phyloP scores from a whole-genome alignment of 2,329 filamentous ascomycete genomes.

The Epichloe brachyelytri region DNA sequence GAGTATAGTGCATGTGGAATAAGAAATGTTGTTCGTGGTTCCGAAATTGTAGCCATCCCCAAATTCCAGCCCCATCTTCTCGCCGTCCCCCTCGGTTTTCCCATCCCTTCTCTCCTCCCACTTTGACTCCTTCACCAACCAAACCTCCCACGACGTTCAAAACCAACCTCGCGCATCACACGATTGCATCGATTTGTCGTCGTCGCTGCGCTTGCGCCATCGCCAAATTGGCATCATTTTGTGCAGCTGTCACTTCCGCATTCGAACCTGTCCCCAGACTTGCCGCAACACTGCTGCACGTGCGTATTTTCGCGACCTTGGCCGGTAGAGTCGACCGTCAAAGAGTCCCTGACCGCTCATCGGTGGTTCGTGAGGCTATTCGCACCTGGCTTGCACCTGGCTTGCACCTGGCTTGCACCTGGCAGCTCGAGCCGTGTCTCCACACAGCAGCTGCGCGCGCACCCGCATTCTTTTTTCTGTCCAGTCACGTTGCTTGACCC shows the following conservation, averaged over 20 bases:
- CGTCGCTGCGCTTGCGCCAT: constrained; percentile 21
- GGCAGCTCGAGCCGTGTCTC: constrained; percentile 6
- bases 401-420: constrained; percentile 2
- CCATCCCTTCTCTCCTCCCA: constrained; percentile 12
- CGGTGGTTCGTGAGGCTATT: constrained; percentile 27
- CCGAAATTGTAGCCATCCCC: constrained; percentile 16
- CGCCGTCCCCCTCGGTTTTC: constrained; percentile 10
- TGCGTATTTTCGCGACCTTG: constrained; percentile 9
- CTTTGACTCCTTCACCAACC: constrained; percentile 18
- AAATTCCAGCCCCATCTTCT: constrained; percentile 10
- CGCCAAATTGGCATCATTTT: constrained; percentile 23
- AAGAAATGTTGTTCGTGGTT: constrained; percentile 8
- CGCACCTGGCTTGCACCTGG: constrained; percentile 14
- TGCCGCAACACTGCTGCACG: constrained; percentile 11
- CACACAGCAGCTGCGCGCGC: constrained; percentile 6
- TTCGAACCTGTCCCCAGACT: constrained; percentile 14
- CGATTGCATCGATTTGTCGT: constrained; percentile 28
- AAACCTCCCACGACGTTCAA: constrained; percentile 23
- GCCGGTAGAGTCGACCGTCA: constrained; percentile 5
- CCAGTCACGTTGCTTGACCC: constrained; percentile 13
- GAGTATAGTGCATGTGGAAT: constrained; percentile 8
- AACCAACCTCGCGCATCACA: constrained; percentile 13
- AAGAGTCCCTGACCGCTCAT: constrained; percentile 10
- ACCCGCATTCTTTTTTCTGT: constrained; percentile 6
- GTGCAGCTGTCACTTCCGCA: constrained; percentile 18